Conservation (phyloP, 768 basidiomycete species). For the Hortiboletus campestris region DNA sequence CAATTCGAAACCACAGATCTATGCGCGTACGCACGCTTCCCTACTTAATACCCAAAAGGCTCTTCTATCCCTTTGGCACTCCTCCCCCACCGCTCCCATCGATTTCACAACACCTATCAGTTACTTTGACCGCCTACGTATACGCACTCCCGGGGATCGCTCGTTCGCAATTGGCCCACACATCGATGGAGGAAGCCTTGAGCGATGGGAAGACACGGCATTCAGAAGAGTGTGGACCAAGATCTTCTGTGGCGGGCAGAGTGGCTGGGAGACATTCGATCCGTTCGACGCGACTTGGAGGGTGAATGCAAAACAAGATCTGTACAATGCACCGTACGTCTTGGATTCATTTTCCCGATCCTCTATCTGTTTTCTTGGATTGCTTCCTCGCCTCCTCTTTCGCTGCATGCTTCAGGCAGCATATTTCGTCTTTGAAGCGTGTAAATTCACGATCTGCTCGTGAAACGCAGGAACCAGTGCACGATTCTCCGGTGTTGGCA, state of each 20-base stretch:
- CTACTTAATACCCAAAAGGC: constrained; percentile 55
- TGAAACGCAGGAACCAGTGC: constrained; percentile 44
- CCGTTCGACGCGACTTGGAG: constrained; percentile 48
- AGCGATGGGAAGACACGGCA: constrained; percentile 54
- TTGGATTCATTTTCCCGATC: background rate
- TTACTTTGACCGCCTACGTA: constrained; percentile 75
- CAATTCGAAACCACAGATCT: constrained; percentile 60
- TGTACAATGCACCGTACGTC: constrained; percentile 57
- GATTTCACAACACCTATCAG: constrained; percentile 59
- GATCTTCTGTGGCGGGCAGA: constrained; percentile 43
- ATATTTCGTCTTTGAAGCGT: background rate
- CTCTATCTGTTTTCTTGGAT: background rate
- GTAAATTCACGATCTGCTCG: background rate
- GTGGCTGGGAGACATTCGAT: constrained; percentile 46
- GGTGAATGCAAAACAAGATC: constrained; percentile 52
- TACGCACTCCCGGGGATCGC: constrained; percentile 68
- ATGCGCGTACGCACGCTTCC: constrained; percentile 65
- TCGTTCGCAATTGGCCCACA: constrained; percentile 68
- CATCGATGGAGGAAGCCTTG: constrained; percentile 48
- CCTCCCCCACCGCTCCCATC: constrained; percentile 38
- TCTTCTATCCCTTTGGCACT: constrained; percentile 60
- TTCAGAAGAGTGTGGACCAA: constrained; percentile 41
- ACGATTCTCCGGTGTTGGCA: constrained; percentile 58
- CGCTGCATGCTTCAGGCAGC: constrained; percentile 5
- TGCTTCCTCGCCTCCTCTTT: background rate